Evolutionary conservation across 495 filamentous ascomycete species (phyloP).

Genomic region (Amphirosellinia nigrospora): DNA sequence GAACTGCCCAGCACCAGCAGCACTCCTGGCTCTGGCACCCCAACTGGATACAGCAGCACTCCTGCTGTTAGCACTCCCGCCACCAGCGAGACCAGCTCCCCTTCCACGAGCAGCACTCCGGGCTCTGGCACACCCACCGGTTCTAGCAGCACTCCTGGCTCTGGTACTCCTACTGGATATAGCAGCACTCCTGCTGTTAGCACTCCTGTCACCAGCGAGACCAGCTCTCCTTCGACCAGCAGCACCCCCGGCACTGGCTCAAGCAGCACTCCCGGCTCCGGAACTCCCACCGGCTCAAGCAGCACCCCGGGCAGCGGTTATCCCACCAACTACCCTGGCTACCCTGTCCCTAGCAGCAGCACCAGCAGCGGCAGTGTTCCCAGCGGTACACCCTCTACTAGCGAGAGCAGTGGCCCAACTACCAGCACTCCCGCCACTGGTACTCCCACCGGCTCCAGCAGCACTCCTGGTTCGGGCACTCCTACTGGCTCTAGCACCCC

Average conservation of each 20-base stretch:
- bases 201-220: no score
- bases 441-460: not conserved
- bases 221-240: not conserved
- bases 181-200: constrained; percentile 12
- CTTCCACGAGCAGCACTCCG: not conserved
- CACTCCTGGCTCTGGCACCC: not conserved
- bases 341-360: not conserved
- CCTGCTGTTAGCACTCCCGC: not conserved
- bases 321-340: not conserved
- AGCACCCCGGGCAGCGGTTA: constrained; percentile 15
- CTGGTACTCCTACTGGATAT: no score
- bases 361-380: no score
- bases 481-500: not conserved
- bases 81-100: not conserved
- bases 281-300: not conserved
- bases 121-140: no score
- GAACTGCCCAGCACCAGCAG: constrained; percentile 12
- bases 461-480: constrained; percentile 5
- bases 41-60: no score
- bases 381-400: not conserved
- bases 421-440: constrained; percentile 7
- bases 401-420: not conserved
- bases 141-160: not conserved
- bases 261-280: not conserved
- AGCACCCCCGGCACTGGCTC: not conserved